Evolutionary conservation across 2,329 filamentous ascomycete species (phyloP).

Genomic region (Nothopassalora personata): DNA sequence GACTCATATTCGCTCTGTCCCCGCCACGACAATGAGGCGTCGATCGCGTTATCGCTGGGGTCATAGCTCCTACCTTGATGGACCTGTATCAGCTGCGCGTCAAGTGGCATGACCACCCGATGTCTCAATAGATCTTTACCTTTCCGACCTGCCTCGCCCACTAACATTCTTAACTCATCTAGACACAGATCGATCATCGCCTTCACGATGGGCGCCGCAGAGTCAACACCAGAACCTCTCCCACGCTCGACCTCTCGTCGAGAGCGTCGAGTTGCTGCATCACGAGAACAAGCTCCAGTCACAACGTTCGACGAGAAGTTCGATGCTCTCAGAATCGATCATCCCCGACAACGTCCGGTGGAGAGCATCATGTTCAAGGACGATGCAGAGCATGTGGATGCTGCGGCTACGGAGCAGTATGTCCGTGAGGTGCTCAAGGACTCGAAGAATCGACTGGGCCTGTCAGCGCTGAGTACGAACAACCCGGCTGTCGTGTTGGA

Average conservation of each 20-base stretch:
- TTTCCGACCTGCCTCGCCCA: neutral
- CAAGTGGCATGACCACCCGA: slow-evolving; percentile 1
- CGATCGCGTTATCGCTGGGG: neutral
- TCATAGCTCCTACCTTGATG: slow-evolving; percentile 9
- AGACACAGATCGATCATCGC: neutral
- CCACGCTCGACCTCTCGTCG: slow-evolving; percentile 12
- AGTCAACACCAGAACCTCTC: slow-evolving; percentile 16
- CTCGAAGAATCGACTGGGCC: slow-evolving; percentile 61
- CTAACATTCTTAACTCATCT: neutral
- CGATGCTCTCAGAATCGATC: slow-evolving; percentile 29
- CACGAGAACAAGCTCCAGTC: slow-evolving; percentile 12
- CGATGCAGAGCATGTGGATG: slow-evolving; percentile 27
- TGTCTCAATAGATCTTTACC: neutral
- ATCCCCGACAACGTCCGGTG: slow-evolving; percentile 10
- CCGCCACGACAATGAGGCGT: neutral
- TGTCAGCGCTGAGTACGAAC: slow-evolving; percentile 65
- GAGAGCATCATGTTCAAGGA: slow-evolving; percentile 18
- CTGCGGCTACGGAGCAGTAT: slow-evolving; percentile 27
- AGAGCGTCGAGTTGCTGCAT: slow-evolving; percentile 8
- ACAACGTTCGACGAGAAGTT: slow-evolving; percentile 32
- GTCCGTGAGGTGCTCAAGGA: slow-evolving; percentile 32
- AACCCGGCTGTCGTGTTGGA: slow-evolving; percentile 62
- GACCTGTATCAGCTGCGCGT: slow-evolving; percentile 1
- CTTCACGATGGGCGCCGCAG: slow-evolving; percentile 23
- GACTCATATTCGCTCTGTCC: neutral